Percentiles rank a stretch among this genome's conserved stretches.
phyloP scores from a whole-genome alignment of 2,329 filamentous ascomycete species.

The Pyrenochaeta sp. region DNA sequence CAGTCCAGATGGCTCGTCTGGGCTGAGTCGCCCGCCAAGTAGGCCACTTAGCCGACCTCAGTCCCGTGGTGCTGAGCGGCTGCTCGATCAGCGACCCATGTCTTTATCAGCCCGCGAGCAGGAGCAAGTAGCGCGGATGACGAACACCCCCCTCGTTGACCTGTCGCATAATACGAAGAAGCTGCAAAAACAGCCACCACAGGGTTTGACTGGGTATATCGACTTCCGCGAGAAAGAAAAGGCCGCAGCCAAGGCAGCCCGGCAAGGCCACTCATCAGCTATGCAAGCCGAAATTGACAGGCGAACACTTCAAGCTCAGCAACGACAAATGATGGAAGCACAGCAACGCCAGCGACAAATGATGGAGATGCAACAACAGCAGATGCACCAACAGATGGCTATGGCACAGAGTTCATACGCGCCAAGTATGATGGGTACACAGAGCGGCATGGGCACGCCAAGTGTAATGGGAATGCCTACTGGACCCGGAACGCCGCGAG shows the following conservation, averaged over 20 bases:
- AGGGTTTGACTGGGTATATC: slow-evolving; percentile 78
- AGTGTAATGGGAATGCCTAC: slow-evolving; percentile 27
- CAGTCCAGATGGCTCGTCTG: slow-evolving; percentile 33
- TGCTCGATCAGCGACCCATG: slow-evolving; percentile 63
- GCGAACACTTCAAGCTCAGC: slow-evolving; percentile 42
- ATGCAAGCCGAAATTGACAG: slow-evolving; percentile 50
- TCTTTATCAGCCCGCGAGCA: slow-evolving; percentile 87
- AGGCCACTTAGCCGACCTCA: slow-evolving; percentile 53
- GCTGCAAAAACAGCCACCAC: slow-evolving; percentile 51
- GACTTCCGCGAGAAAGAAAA: slow-evolving; percentile 82
- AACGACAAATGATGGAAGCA: slow-evolving; percentile 40
- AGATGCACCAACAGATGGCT: slow-evolving; percentile 35
- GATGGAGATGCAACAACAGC: slow-evolving; percentile 33
- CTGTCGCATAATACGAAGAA: slow-evolving; percentile 62
- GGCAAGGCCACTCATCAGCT: slow-evolving; percentile 33
- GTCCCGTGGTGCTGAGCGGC: slow-evolving; percentile 66
- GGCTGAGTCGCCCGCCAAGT: slow-evolving; percentile 36
- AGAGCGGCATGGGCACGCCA: slow-evolving; percentile 35
- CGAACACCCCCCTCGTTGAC: slow-evolving; percentile 77
- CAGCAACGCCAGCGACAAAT: slow-evolving; percentile 38
- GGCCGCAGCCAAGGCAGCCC: slow-evolving; percentile 42
- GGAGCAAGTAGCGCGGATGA: slow-evolving; percentile 84
- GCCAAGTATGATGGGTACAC: slow-evolving; percentile 30
- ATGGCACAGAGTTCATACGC: slow-evolving; percentile 35
- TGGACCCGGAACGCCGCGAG: slow-evolving; percentile 22